phyloP scores from a whole-genome alignment of 441 rosid genomes.

The Pelargonium fulgidum region DNA sequence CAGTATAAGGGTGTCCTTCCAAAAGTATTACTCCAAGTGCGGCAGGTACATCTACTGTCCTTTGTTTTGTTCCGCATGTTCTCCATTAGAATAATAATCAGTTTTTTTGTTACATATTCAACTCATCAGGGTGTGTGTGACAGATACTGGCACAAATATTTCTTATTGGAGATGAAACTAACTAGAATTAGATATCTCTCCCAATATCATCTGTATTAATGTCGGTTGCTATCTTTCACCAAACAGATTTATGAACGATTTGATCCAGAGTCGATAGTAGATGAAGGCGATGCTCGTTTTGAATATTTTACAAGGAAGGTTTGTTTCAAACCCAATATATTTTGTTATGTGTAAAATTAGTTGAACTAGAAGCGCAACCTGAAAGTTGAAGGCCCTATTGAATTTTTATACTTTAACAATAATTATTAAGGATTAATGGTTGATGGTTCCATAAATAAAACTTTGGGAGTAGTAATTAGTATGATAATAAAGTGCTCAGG shows the following conservation, averaged over 20 bases:
- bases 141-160: background rate
- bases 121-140: background rate
- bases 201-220: background rate
- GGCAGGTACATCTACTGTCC: conserved; percentile 47
- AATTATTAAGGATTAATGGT: background rate
- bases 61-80: conserved; percentile 7
- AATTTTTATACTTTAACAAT: background rate
- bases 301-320: conserved; percentile 83
- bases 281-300: conserved; percentile 71
- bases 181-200: background rate
- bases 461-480: background rate
- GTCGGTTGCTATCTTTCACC: background rate
- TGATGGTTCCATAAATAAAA: background rate
- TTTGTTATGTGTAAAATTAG: background rate
- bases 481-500: background rate
- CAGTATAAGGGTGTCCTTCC: conserved; percentile 77
- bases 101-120: background rate
- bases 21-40: conserved; percentile 70
- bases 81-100: background rate
- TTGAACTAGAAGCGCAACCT: no score
- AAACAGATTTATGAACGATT: conserved; percentile 82
- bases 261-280: conserved; percentile 46
- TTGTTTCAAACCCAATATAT: conserved; percentile 16
- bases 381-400: background rate
- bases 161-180: background rate